Evolutionary conservation across 2,329 filamentous ascomycete species (phyloP), one percentile per base, ranked within the genome.

Genomic region (Penicillium italicum): DNA sequence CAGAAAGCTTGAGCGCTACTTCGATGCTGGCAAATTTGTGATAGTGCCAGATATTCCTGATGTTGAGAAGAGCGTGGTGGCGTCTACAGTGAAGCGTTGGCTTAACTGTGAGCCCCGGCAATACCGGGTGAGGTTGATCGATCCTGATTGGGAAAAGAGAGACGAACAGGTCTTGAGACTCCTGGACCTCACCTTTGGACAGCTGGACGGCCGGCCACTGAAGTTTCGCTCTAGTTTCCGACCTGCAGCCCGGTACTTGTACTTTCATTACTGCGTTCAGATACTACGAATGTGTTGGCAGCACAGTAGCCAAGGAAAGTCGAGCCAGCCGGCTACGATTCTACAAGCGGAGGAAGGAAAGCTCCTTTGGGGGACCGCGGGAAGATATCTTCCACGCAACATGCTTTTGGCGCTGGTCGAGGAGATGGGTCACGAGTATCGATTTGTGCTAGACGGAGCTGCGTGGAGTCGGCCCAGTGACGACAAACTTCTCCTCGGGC

Each of bases 261-360:
- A 66, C 22, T 63, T 63, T 16, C 62, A 65, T 24, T 65, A 62
- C 18, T 63, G 60, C 28, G 34, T 62, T 3, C 60, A 64, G 31
- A 43, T 63, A 0, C 31, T 65, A 16, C 53, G 61, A 16, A 41
- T 34, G 10, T 56, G 44, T 9, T 64, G 61, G 62, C 51, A 61
- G 24, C 48, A 58, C n/a, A 28, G 26, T 4, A 26, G 22, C 9
- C 42, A 44, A 20, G 26, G n/a, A 10, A 44, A 20, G 14, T 16
- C 26, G 1, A 38, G 36, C 18, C n/a, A 38, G 9, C n/a, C 36
- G 20, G 8, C 36, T 16, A 16, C 24, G 10, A 7, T 28, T 11
- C 42, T 16, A 16, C 24, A 45, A 18, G n/a, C 30, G 6, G 53
- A 63, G 37, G 16, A 50, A 11, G 54, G 55, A 12, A 56, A 55